Evolutionary conservation across 192 early-diverging fungal species (phyloP).

Genomic region (Linnemannia hyalina): DNA sequence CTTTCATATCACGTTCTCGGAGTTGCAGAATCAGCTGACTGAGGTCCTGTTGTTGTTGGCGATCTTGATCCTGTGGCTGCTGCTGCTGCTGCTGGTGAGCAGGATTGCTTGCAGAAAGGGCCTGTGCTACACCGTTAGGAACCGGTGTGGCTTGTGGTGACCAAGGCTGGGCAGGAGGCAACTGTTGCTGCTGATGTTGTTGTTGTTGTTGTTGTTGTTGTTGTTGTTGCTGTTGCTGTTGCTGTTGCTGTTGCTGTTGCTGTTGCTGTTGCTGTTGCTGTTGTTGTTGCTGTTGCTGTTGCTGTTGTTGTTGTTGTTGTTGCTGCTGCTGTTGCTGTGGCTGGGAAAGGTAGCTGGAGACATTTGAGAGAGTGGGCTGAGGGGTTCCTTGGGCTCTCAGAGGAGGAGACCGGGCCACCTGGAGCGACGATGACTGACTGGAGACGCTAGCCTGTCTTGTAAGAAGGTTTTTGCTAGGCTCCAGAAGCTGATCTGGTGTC

Average conservation of each 20-base stretch:
- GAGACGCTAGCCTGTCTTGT: constrained; percentile 20
- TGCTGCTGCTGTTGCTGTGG: constrained; percentile 24
- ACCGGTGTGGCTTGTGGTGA: neutral
- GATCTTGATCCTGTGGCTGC: neutral
- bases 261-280: constrained; percentile 18
- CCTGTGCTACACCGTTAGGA: neutral
- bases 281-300: constrained; percentile 8
- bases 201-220: constrained; percentile 19
- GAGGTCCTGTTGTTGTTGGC: constrained; percentile 3
- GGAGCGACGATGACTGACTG: constrained; percentile 37
- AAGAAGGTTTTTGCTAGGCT: constrained; percentile 14
- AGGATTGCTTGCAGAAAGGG: constrained; percentile 6
- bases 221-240: constrained; percentile 13
- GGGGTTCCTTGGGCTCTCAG: constrained; percentile 4
- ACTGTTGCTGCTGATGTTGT: constrained; percentile 7
- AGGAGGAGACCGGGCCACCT: constrained; percentile 5
- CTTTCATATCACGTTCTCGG: neutral
- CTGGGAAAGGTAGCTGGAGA: constrained; percentile 23
- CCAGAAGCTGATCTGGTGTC: constrained; percentile 34
- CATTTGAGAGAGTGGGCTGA: constrained; percentile 16
- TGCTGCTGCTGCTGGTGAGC: constrained; percentile 16
- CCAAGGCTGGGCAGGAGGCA: constrained; percentile 12
- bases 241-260: constrained; percentile 23
- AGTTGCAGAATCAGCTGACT: constrained; percentile 9
- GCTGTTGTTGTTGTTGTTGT: constrained; percentile 9